A percentile compares a stretch with the other conserved stretches of the same genome.
phyloP scores from a whole-genome alignment of 192 early-diverging fungal genomes.

The Dimargaris verticillata region DNA sequence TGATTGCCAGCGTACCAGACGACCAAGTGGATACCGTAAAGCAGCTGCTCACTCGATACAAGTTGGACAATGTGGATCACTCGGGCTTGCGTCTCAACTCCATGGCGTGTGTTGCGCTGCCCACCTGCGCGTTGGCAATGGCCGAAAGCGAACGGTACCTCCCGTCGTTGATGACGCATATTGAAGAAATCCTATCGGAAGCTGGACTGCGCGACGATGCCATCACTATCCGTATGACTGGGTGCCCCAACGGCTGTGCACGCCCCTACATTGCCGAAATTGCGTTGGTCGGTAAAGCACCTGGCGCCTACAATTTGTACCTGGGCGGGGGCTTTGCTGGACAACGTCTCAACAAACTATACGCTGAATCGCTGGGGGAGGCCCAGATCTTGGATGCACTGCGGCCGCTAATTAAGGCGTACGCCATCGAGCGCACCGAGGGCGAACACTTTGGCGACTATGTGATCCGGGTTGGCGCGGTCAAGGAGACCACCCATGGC shows the following conservation, averaged over 20 bases:
- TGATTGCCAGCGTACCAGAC: conserved; percentile 62
- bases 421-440: no score
- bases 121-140: conserved; percentile 89
- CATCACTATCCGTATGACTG: conserved; percentile 93
- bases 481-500: conserved; percentile 62
- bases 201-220: conserved; percentile 72
- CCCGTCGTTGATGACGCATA: conserved; percentile 58
- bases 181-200: conserved; percentile 66
- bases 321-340: conserved; percentile 79
- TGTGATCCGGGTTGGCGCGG: conserved; percentile 72
- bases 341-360: conserved; percentile 79
- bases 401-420: conserved; percentile 44
- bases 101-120: conserved; percentile 93
- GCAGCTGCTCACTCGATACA: no score
- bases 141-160: conserved; percentile 95
- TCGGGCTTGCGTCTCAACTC: conserved; percentile 69
- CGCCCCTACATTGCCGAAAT: conserved; percentile 88
- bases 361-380: conserved; percentile 75
- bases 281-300: conserved; percentile 89
- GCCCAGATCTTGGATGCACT: conserved; percentile 69
- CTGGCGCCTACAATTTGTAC: conserved; percentile 88
- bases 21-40: conserved; percentile 29
- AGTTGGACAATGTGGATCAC: conserved; percentile 65
- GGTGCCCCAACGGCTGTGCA: conserved; percentile 96
- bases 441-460: conserved; percentile 74